Evolutionary conservation across 1,139 yeast species (phyloP).

Genomic region (Taphrina pruni): DNA sequence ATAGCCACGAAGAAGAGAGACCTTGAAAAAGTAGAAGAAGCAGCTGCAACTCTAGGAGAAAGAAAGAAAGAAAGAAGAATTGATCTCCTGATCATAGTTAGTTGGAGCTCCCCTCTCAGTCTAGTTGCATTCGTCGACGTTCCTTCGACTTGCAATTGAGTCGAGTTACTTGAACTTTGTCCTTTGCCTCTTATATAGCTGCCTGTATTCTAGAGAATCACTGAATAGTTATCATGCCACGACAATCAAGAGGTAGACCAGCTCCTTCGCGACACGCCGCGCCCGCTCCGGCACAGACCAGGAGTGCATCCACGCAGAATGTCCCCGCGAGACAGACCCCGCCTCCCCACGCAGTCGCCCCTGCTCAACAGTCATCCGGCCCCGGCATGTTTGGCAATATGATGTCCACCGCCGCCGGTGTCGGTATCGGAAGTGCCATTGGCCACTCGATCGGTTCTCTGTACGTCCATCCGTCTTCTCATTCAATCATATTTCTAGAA

Average conservation of each 20-base stretch:
- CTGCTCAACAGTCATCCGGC: constrained; percentile 60
- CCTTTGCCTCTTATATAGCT: no score
- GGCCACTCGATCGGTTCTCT: constrained; percentile 93
- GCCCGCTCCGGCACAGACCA: constrained; percentile 69
- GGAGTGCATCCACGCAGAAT: constrained; percentile 68
- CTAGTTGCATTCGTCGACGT: no score
- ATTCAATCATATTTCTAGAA: neutral
- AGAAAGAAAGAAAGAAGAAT: neutral
- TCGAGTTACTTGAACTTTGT: no score
- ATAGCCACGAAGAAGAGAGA: no score
- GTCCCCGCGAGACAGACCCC: constrained; percentile 51
- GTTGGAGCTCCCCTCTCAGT: neutral
- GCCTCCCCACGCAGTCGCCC: constrained; percentile 55
- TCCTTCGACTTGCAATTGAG: no score
- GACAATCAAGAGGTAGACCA: constrained; percentile 56
- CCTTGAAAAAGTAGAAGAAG: no score
- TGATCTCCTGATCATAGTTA: neutral
- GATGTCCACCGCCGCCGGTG: constrained; percentile 99
- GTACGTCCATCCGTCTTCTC: neutral
- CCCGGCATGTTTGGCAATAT: constrained; percentile 90
- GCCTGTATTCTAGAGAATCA: no score
- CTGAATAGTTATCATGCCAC: constrained; percentile 57
- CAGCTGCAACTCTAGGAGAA: neutral
- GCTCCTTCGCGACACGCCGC: constrained; percentile 54
- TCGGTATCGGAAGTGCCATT: constrained; percentile 95